A percentile compares a stretch with the other conserved stretches of the same genome.
These are phyloP conservation scores for Fusarium brachygibbosum DNA, from an alignment of 2,329 filamentous ascomycete species.

Conservation along the genomic window DNA sequence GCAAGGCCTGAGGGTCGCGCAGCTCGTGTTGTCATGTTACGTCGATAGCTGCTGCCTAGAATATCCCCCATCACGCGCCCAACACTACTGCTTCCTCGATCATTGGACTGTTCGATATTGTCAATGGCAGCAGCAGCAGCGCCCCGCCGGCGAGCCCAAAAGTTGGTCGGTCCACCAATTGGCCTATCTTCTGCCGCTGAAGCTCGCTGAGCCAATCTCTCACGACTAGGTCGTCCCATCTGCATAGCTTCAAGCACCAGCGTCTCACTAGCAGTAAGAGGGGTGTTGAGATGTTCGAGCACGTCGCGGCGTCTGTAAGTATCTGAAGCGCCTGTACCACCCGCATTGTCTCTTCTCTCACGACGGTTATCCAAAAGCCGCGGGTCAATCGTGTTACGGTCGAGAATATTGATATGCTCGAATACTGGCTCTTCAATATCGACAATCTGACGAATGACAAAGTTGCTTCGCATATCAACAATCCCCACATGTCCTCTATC, in stretches of 20 bases:
- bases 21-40: conserved; percentile 29
- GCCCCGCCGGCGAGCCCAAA: conserved; percentile 20
- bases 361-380: conserved; percentile 63
- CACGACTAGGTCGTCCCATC: conserved; percentile 65
- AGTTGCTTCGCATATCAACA: conserved; percentile 77
- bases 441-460: conserved; percentile 77
- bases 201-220: conserved; percentile 54
- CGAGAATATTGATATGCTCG: conserved; percentile 68
- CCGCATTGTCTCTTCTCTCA: conserved; percentile 54
- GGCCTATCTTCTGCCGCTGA: conserved; percentile 35
- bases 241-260: conserved; percentile 69
- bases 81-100: conserved; percentile 55
- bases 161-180: conserved; percentile 14
- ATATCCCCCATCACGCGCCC: conserved; percentile 57
- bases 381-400: conserved; percentile 68
- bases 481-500: conserved; percentile 82
- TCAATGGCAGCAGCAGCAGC: conserved; percentile 34
- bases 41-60: conserved; percentile 53
- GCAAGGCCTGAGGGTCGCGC: neutral
- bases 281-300: conserved; percentile 63
- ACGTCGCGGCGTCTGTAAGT: conserved; percentile 50
- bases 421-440: conserved; percentile 72
- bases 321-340: conserved; percentile 14
- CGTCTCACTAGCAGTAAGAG: conserved; percentile 67
- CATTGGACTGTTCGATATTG: conserved; percentile 49